A percentile compares a stretch with the other conserved stretches of the same genome.
Evolutionary conservation across 768 basidiomycete genomes (phyloP).

Genomic region (Rubroboletus pulcherrimus): DNA sequence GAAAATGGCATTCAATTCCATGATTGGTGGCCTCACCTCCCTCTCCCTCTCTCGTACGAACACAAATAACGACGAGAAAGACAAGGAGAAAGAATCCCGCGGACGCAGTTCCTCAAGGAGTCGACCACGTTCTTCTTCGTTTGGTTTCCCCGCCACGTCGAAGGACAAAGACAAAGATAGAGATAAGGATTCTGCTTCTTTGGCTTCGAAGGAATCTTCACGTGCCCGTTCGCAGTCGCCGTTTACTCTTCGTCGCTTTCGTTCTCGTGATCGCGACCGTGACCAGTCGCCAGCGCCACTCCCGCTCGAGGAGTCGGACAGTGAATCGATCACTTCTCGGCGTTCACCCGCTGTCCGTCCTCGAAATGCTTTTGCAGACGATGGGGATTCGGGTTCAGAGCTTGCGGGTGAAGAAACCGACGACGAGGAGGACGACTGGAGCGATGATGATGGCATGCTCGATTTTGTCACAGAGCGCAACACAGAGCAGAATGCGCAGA

Average conservation of each 20-base stretch:
- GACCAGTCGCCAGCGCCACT: constrained; percentile 56
- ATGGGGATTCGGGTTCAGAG: constrained; percentile 65
- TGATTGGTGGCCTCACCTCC: constrained; percentile 68
- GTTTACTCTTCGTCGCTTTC: constrained; percentile 68
- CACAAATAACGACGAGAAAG: constrained; percentile 38
- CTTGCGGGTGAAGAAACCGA: constrained; percentile 45
- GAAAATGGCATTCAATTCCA: constrained; percentile 59
- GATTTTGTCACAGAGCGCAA: constrained; percentile 84
- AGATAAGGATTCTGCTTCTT: constrained; percentile 34
- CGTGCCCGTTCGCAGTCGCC: constrained; percentile 79
- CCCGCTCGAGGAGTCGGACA: constrained; percentile 54
- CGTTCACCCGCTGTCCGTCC: constrained; percentile 46
- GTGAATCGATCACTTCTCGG: constrained; percentile 34
- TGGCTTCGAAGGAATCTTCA: constrained; percentile 44
- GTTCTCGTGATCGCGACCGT: constrained; percentile 50
- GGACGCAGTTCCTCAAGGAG: constrained; percentile 48
- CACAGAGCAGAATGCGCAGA: constrained; percentile 76
- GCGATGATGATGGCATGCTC: constrained; percentile 53
- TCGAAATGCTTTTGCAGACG: constrained; percentile 59
- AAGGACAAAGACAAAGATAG: constrained; percentile 34
- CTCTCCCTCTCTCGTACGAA: constrained; percentile 58
- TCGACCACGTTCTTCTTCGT: constrained; percentile 46
- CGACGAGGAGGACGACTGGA: constrained; percentile 58
- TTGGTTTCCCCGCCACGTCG: constrained; percentile 34
- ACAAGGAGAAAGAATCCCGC: constrained; percentile 47